Conservation (phyloP, 2,329 filamentous ascomycete species). For the Ilyonectria sp. region DNA sequence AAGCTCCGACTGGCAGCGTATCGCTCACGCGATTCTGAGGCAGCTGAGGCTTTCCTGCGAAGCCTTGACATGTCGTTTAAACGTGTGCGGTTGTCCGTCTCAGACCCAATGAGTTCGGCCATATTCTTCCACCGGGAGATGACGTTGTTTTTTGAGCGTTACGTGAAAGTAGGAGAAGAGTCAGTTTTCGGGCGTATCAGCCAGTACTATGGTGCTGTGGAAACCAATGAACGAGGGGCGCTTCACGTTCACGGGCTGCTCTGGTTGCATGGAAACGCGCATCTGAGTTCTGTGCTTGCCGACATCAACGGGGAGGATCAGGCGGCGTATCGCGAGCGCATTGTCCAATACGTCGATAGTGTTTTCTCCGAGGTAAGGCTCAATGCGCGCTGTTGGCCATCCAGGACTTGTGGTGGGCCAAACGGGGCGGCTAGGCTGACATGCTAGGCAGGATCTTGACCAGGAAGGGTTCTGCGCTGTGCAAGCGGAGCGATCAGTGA, state of each 20-base stretch:
- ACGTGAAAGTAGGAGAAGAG: too few relatives aligned
- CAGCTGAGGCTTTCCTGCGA: too few relatives aligned
- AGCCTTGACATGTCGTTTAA: too few relatives aligned
- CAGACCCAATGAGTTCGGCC: too few relatives aligned
- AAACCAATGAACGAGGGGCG: not conserved
- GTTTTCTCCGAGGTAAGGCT: conserved; percentile 20
- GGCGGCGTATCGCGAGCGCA: not conserved
- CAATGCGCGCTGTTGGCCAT: not conserved
- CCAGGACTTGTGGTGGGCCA: not conserved
- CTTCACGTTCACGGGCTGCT: conserved; percentile 3
- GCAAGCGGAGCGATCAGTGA: conserved; percentile 4
- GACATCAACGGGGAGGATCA: not conserved
- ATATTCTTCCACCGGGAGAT: too few relatives aligned
- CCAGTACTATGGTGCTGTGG: too few relatives aligned
- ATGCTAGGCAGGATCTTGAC: conserved; percentile 19
- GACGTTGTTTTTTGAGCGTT: too few relatives aligned
- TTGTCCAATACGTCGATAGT: conserved; percentile 24
- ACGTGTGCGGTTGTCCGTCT: too few relatives aligned
- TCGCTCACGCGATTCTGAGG: too few relatives aligned
- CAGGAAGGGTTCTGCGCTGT: conserved; percentile 7
- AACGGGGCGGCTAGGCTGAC: not conserved
- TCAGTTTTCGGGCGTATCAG: too few relatives aligned
- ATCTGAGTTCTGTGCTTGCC: conserved; percentile 2
- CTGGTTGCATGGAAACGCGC: not conserved
- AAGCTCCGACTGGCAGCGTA: too few relatives aligned